Conservation (phyloP, 83 land plant species). For the Larix sibirica region DNA sequence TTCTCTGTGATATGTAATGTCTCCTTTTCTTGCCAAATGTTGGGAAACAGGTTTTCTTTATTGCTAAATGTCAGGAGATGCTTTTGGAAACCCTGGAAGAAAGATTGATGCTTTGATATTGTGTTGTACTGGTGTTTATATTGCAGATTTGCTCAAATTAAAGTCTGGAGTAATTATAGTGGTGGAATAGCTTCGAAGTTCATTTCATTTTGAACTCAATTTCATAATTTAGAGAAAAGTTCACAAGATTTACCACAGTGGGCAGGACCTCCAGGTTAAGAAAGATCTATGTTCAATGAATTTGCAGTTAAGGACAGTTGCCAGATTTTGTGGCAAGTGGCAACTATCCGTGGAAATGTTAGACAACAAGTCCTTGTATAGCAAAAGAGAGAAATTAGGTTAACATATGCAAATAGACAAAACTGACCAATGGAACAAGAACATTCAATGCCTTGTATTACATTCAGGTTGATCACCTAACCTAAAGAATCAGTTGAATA, state of each 20-base stretch:
- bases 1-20: too few relatives aligned
- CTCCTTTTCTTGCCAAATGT: neutral
- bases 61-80: neutral
- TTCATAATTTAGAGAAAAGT: neutral
- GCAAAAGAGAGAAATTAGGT: too few relatives aligned
- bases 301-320: neutral
- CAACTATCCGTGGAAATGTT: neutral
- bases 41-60: neutral
- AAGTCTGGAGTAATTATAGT: neutral
- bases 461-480: neutral
- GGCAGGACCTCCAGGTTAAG: slow-evolving; percentile 1
- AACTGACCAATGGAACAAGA: neutral
- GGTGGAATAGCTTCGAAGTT: too few relatives aligned
- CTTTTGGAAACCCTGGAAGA: neutral
- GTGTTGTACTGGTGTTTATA: neutral
- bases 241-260: neutral
- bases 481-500: neutral
- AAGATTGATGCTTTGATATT: neutral
- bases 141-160: neutral
- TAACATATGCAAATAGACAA: too few relatives aligned
- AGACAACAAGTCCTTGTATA: too few relatives aligned
- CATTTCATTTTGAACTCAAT: too few relatives aligned
- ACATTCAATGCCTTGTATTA: neutral
- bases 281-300: neutral
- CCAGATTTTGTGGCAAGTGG: neutral